Evolutionary conservation across 208 protist genomes (phyloP).

Genomic region (Wallacemonas sp.): DNA sequence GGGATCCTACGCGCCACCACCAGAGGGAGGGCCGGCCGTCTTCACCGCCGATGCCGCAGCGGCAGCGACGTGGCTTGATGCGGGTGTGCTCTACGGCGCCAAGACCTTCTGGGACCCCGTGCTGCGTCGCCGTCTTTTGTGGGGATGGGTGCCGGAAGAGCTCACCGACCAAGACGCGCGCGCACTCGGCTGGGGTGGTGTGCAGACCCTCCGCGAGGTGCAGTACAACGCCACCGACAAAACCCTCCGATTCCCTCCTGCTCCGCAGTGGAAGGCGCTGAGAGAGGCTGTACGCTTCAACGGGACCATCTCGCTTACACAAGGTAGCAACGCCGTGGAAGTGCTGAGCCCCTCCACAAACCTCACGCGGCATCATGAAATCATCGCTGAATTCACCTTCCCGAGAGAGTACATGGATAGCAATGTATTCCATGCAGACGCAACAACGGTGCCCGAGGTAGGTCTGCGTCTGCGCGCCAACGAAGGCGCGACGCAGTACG

Average conservation of each 20-base stretch:
- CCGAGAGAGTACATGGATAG: slow-evolving; percentile 11
- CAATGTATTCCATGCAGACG: neutral
- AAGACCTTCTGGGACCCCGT: slow-evolving; percentile 37
- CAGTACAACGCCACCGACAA: slow-evolving; percentile 24
- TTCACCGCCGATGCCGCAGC: slow-evolving; percentile 1
- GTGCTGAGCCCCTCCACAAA: neutral
- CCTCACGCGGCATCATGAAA: slow-evolving; percentile 16
- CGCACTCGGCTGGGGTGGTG: slow-evolving; percentile 25
- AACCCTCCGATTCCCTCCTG: slow-evolving; percentile 17
- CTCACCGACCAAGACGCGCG: neutral
- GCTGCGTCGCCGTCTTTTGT: slow-evolving; percentile 11
- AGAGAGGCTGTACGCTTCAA: neutral
- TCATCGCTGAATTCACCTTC: slow-evolving; percentile 13
- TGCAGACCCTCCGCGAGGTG: slow-evolving; percentile 24
- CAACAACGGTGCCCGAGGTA: slow-evolving; percentile 11
- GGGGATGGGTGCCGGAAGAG: slow-evolving; percentile 20
- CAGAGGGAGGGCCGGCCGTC: neutral
- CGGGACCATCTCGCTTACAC: neutral
- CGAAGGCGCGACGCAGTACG: neutral
- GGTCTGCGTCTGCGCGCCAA: slow-evolving; percentile 15
- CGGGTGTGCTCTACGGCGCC: slow-evolving; percentile 19
- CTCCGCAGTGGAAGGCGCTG: slow-evolving; percentile 22
- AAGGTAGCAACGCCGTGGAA: neutral
- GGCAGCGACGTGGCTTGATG: slow-evolving; percentile 18
- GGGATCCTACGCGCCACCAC: slow-evolving; percentile 12